A percentile compares a stretch with the other conserved stretches of the same genome.
These are phyloP conservation scores for Melaleuca quinquenervia DNA, from an alignment of 345 rosid species.

Conservation along the genomic window DNA sequence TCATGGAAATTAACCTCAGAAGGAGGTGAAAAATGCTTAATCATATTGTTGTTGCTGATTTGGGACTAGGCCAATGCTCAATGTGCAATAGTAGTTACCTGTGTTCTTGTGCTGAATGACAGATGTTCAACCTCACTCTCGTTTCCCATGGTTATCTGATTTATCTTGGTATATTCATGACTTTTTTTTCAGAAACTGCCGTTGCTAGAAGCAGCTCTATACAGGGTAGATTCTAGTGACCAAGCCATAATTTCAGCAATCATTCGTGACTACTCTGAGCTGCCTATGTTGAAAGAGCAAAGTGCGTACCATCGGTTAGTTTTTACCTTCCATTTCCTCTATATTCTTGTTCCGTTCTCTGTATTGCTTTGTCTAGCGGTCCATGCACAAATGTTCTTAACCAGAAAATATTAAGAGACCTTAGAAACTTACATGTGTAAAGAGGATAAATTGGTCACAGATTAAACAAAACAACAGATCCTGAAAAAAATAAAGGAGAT, in stretches of 20 bases:
- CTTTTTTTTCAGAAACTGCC: slow-evolving; percentile 36
- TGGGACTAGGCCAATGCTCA: neutral
- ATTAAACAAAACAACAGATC: neutral
- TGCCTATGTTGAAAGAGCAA: slow-evolving; percentile 49
- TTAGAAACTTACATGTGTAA: neutral
- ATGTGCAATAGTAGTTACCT: neutral
- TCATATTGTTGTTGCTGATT: neutral
- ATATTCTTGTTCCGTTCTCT: neutral
- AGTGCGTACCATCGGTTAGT: slow-evolving; percentile 56
- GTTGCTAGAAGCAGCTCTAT: slow-evolving; percentile 50
- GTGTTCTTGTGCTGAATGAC: neutral
- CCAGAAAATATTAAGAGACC: neutral
- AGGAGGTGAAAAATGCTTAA: neutral
- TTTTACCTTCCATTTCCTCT: neutral
- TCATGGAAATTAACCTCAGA: neutral
- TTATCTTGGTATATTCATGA: neutral
- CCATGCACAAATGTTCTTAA: neutral
- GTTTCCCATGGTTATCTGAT: neutral
- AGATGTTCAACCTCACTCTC: neutral
- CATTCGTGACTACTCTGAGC: slow-evolving; percentile 41
- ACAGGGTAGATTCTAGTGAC: slow-evolving; percentile 36
- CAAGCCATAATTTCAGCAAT: slow-evolving; percentile 36
- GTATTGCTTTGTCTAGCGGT: neutral
- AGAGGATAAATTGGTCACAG: neutral
- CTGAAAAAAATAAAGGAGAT: neutral